Evolutionary conservation across 345 rosid genomes (phyloP).

Genomic region (Ceriops tagal): DNA sequence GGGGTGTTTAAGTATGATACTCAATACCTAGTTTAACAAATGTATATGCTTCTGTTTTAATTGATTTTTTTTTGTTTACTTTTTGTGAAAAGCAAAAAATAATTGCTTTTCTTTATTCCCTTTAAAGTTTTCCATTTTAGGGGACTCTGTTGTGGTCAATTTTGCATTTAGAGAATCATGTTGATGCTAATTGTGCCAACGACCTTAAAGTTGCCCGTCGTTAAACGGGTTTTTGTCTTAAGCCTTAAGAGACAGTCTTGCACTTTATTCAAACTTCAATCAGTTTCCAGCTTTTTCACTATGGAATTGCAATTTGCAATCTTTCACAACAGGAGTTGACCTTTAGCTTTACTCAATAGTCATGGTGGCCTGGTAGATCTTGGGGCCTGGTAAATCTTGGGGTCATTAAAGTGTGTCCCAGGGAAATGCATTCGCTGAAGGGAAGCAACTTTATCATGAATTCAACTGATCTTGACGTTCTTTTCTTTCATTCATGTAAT

Average conservation of each 20-base stretch:
- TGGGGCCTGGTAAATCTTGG: background rate
- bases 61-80: too few relatives aligned
- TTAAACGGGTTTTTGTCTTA: background rate
- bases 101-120: too few relatives aligned
- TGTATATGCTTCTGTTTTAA: too few relatives aligned
- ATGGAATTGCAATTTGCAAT: conserved; percentile 14
- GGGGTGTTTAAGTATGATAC: too few relatives aligned
- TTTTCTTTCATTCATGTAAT: too few relatives aligned
- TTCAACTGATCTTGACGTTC: background rate
- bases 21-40: too few relatives aligned
- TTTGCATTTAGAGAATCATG: too few relatives aligned
- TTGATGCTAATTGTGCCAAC: background rate
- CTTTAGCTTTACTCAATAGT: background rate
- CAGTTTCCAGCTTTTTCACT: conserved; percentile 17
- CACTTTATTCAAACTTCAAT: conserved; percentile 9
- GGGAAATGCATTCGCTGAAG: too few relatives aligned
- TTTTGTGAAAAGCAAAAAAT: too few relatives aligned
- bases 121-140: too few relatives aligned
- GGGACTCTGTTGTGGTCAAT: too few relatives aligned
- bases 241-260: background rate
- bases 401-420: background rate
- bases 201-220: conserved; percentile 2
- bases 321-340: conserved; percentile 4
- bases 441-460: background rate
- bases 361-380: too few relatives aligned